Conservation (phyloP, 2,329 filamentous ascomycete species). For the Trichoderma arundinaceum region DNA sequence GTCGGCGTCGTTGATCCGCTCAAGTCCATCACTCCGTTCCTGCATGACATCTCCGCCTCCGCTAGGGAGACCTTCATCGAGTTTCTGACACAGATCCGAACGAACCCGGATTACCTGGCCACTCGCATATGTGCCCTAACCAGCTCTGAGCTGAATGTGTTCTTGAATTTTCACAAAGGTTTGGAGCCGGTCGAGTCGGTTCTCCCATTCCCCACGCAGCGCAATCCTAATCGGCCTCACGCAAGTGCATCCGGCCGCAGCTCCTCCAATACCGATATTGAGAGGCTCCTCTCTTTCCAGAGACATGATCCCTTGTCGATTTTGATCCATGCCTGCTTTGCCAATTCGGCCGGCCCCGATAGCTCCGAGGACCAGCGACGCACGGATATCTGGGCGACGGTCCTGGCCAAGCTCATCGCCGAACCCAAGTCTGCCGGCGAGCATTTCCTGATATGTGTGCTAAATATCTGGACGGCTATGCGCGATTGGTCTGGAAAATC, state of each 20-base stretch:
- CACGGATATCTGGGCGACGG: slow-evolving; percentile 85
- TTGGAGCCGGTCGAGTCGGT: slow-evolving; percentile 85
- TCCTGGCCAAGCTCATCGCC: slow-evolving; percentile 81
- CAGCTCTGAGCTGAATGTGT: slow-evolving; percentile 74
- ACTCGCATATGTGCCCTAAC: slow-evolving; percentile 78
- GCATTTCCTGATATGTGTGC: slow-evolving; percentile 79
- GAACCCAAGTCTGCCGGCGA: slow-evolving; percentile 78
- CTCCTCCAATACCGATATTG: slow-evolving; percentile 67
- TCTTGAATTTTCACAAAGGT: slow-evolving; percentile 79
- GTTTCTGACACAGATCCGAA: slow-evolving; percentile 81
- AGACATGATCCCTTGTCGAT: slow-evolving; percentile 84
- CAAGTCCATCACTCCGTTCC: slow-evolving; percentile 59
- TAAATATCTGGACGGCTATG: slow-evolving; percentile 87
- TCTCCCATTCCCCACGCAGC: slow-evolving; percentile 67
- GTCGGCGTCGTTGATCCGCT: slow-evolving; percentile 46
- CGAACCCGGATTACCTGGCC: slow-evolving; percentile 86
- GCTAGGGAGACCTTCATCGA: slow-evolving; percentile 76
- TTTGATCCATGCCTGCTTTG: slow-evolving; percentile 87
- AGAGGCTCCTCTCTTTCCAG: slow-evolving; percentile 86
- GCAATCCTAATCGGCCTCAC: slow-evolving; percentile 54
- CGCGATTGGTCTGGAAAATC: slow-evolving; percentile 88
- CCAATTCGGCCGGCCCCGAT: slow-evolving; percentile 81
- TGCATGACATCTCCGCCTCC: slow-evolving; percentile 76
- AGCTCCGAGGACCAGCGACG: slow-evolving; percentile 80
- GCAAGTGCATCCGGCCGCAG: slow-evolving; percentile 52